These are phyloP conservation scores for Brassica nigra DNA, from an alignment of 345 rosid species.

Conservation along the genomic window DNA sequence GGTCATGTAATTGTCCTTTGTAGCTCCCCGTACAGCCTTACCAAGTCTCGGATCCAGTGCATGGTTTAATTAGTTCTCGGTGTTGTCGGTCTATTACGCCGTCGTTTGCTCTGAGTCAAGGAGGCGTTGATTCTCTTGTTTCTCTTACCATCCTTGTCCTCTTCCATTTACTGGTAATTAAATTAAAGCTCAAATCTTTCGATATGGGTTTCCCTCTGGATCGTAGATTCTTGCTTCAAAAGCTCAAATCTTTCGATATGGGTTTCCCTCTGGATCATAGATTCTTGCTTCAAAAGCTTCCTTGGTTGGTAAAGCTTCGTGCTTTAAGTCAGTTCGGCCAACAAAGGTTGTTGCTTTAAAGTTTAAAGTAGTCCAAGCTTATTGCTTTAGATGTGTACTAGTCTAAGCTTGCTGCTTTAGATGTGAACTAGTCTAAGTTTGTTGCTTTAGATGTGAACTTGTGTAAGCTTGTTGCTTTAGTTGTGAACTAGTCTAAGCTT, in stretches of 20 bases:
- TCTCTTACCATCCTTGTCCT: constrained; percentile 61
- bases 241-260: constrained; percentile 8
- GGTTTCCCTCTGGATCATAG: background rate
- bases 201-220: background rate
- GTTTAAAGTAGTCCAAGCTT: background rate
- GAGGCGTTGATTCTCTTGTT: constrained; percentile 55
- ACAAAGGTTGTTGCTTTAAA: background rate
- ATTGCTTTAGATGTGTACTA: constrained; percentile 8
- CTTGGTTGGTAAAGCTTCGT: constrained; percentile 53
- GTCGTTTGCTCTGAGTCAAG: constrained; percentile 57
- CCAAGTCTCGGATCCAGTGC: constrained; percentile 69
- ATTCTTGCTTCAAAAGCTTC: constrained; percentile 31
- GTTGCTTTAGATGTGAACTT: constrained; percentile 7
- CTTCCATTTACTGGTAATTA: constrained; percentile 77
- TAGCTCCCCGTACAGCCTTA: constrained; percentile 72
- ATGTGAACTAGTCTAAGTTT: no score
- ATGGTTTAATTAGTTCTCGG: constrained; percentile 41
- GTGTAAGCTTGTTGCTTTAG: background rate
- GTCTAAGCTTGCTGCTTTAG: no score
- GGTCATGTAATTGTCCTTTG: no score
- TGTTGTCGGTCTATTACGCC: constrained; percentile 69
- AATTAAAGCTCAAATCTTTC: background rate
- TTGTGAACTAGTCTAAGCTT: background rate
- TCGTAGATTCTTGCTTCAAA: background rate
- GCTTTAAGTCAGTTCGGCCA: background rate